Conservation (phyloP, 1,139 yeast species). For the Geotrichum cucujoidarum region DNA sequence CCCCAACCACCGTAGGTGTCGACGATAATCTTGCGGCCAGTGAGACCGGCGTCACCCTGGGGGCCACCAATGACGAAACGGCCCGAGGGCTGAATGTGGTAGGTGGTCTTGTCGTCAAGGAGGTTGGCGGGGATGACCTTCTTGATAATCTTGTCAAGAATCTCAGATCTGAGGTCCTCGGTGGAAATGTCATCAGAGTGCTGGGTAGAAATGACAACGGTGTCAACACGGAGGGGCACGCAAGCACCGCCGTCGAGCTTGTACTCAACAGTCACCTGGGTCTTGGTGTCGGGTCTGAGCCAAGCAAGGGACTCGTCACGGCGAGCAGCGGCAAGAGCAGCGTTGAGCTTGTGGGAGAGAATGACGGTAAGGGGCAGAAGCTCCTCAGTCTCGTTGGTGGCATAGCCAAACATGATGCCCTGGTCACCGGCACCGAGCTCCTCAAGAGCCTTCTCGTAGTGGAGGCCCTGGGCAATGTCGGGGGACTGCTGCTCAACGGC, state of each 20-base stretch:
- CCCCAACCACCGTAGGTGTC: slow-evolving; percentile 99
- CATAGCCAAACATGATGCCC: slow-evolving; percentile 99
- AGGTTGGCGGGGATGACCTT: slow-evolving; percentile 87
- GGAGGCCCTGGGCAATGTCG: slow-evolving; percentile 98
- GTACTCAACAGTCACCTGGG: slow-evolving; percentile 98
- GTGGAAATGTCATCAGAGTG: slow-evolving; percentile 95
- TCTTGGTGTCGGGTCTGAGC: slow-evolving; percentile 99
- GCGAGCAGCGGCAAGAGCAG: slow-evolving; percentile 95
- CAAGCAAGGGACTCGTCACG: slow-evolving; percentile 90
- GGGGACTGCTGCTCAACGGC: slow-evolving; percentile 99
- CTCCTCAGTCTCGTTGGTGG: slow-evolving; percentile 98
- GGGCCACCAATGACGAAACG: slow-evolving; percentile 99
- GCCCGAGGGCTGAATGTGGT: slow-evolving; percentile 99
- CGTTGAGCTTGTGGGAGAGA: slow-evolving; percentile 92
- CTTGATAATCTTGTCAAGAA: slow-evolving; percentile 74
- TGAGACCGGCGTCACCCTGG: slow-evolving; percentile 99
- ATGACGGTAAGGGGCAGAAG: slow-evolving; percentile 91
- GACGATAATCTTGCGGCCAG: slow-evolving; percentile 99
- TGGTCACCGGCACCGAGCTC: slow-evolving; percentile 99
- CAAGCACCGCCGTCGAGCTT: slow-evolving; percentile 92
- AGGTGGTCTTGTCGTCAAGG: slow-evolving; percentile 90
- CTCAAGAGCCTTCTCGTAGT: slow-evolving; percentile 93
- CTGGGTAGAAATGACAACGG: slow-evolving; percentile 95
- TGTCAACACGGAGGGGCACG: slow-evolving; percentile 92
- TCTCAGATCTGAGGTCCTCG: slow-evolving; percentile 78